Evolutionary conservation across 768 basidiomycete species (phyloP), one percentile per base, ranked within the genome.

Genomic region (Lentinula sp.): DNA sequence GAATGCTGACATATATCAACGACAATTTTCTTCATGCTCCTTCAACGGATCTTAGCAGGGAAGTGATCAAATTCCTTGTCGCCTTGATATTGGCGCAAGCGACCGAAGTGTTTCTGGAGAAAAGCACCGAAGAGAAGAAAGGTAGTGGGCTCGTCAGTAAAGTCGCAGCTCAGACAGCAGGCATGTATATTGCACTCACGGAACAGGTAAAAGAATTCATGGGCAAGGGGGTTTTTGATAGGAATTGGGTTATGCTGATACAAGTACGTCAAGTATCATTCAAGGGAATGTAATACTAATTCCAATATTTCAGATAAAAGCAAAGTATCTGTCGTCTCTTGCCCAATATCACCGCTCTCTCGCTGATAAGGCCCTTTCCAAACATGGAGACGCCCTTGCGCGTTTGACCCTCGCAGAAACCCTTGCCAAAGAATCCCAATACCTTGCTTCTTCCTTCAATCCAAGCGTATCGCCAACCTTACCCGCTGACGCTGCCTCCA

Each of bases 21-120:
- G 97, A 99, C 74, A 98, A 99, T 82, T 99, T 99, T 73, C 78
- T 99, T 0, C 97, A 99, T 68, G 97, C 96, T 0, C 97, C 97
- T 0, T 94, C 91, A 20, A 97, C 93, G 1, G 97, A 98, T 75
- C 84, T 98, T 49, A 90, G 88, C 68, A 82, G 93, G 18, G 96
- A 98, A 62, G 93, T 98, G 59, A 83, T 99, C 79, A 95, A 96
- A 73, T 92, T 96, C 66, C 79, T 97, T 42, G 86, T 94, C 1
- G 84, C 85, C n/a, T 62, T 96, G 66, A 94, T 95, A 70, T 79
- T 93, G 15, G 94, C 93, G 0, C 96, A 98, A 73, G 95, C 95
- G 0, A 94, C 92, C 0, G 96, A 98, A 71, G 90, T 98, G 41
- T 97, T 98, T 71, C 88, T 93, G 66, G 97, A 98, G 77, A 96